These are phyloP conservation scores for Gracilariopsis chorda DNA, from an alignment of 23 red algal genomes.

Conservation along the genomic window DNA sequence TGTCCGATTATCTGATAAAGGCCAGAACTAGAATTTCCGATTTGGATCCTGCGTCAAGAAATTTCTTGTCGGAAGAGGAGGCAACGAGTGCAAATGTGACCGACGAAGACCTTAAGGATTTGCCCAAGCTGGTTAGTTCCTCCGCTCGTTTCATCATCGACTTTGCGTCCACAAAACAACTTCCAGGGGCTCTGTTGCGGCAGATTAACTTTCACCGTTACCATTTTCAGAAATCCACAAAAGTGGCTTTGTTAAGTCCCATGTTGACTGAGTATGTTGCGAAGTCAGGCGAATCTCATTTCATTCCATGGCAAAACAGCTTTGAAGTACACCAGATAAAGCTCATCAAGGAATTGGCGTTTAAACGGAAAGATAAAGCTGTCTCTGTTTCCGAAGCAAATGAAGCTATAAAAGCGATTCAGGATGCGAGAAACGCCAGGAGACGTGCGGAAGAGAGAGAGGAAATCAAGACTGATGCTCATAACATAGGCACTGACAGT, in stretches of 20 bases:
- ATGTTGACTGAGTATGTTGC: neutral
- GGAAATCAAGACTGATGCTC: neutral
- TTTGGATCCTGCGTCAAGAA: conserved; percentile 13
- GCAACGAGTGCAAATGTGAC: too few relatives aligned
- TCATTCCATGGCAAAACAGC: neutral
- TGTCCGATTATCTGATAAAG: conserved; percentile 19
- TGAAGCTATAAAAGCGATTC: conserved; percentile 9
- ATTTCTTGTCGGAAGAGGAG: neutral
- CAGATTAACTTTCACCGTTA: conserved; percentile 64
- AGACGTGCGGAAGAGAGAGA: neutral
- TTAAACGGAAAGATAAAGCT: conserved; percentile 53
- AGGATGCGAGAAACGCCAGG: neutral
- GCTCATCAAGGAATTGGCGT: conserved; percentile 47
- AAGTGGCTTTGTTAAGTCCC: neutral
- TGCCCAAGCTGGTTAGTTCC: neutral
- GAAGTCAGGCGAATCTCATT: neutral
- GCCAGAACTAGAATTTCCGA: conserved; percentile 28
- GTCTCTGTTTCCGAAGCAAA: conserved; percentile 14
- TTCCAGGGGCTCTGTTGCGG: conserved; percentile 15
- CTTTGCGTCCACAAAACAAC: conserved; percentile 12
- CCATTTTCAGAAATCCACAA: conserved; percentile 34
- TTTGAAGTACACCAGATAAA: conserved; percentile 51
- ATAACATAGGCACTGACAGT: neutral
- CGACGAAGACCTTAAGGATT: neutral
- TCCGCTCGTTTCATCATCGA: neutral